Evolutionary conservation across 2,329 filamentous ascomycete species (phyloP).

Genomic region (Diaporthe velutina): DNA sequence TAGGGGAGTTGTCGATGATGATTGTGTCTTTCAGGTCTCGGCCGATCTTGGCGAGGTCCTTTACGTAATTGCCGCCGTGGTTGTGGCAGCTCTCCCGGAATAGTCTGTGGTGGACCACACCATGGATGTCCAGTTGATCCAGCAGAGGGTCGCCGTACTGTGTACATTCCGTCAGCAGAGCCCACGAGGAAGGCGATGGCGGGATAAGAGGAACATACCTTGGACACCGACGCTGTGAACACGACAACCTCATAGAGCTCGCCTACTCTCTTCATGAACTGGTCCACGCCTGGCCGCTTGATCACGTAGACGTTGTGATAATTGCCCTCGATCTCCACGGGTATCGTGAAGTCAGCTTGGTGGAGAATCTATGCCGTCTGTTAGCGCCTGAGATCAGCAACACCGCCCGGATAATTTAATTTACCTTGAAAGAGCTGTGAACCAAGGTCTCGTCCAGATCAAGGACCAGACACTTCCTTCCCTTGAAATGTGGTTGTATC

Average conservation of each 20-base stretch:
- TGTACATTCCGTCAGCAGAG: slow-evolving; percentile 37
- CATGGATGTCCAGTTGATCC: slow-evolving; percentile 97
- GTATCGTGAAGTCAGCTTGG: slow-evolving; percentile 98
- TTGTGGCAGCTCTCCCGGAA: slow-evolving; percentile 99
- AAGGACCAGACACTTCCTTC: slow-evolving; percentile 93
- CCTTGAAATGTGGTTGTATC: slow-evolving; percentile 81
- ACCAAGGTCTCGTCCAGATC: slow-evolving; percentile 97
- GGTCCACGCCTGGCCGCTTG: slow-evolving; percentile 97
- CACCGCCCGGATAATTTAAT: slow-evolving; percentile 41
- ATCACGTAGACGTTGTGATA: slow-evolving; percentile 99
- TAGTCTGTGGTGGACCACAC: slow-evolving; percentile 93
- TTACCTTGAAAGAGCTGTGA: slow-evolving; percentile 98
- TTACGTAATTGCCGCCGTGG: slow-evolving; percentile 99
- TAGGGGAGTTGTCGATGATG: slow-evolving; percentile 99
- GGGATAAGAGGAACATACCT: slow-evolving; percentile 68
- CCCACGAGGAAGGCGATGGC: neutral
- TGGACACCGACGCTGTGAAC: slow-evolving; percentile 98
- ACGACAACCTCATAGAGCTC: slow-evolving; percentile 99
- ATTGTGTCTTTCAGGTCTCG: slow-evolving; percentile 97
- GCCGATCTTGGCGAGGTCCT: slow-evolving; percentile 97
- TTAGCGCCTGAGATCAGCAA: neutral
- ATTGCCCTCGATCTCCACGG: slow-evolving; percentile 98
- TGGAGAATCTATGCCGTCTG: slow-evolving; percentile 83
- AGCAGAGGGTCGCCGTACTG: slow-evolving; percentile 96
- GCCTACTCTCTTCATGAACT: slow-evolving; percentile 98